phyloP scores from a whole-genome alignment of 2,329 filamentous ascomycete species.

The Penicillium sp. region DNA sequence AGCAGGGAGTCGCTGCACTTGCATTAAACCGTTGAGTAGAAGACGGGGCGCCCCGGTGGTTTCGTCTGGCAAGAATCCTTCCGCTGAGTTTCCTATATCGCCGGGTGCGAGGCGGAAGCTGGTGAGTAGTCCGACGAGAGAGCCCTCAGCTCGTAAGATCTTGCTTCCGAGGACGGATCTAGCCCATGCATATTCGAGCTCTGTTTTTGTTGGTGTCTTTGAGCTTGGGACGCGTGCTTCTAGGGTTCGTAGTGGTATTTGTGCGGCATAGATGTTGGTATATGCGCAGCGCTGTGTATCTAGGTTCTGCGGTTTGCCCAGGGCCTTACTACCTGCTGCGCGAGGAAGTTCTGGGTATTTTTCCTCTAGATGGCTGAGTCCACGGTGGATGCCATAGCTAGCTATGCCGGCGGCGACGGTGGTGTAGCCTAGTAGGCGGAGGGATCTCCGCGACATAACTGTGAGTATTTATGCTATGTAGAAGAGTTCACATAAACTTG shows the following conservation, averaged over 20 bases:
- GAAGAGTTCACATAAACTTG: not conserved
- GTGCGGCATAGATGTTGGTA: constrained; percentile 27
- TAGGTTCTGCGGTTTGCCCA: constrained; percentile 16
- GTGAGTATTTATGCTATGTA: not conserved
- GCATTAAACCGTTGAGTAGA: constrained; percentile 22
- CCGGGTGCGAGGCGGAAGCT: constrained; percentile 13
- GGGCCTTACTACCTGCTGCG: constrained; percentile 16
- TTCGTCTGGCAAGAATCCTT: constrained; percentile 11
- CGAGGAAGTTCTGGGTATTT: constrained; percentile 25
- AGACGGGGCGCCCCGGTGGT: constrained; percentile 1
- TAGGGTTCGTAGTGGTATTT: constrained; percentile 18
- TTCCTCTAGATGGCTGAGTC: constrained; percentile 23
- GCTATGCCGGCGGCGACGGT: constrained; percentile 11
- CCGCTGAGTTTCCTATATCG: constrained; percentile 15
- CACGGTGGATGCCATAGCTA: constrained; percentile 21
- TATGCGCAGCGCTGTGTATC: constrained; percentile 22
- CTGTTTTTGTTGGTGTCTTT: not conserved
- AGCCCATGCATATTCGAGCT: constrained; percentile 26
- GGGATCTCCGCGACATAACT: not conserved
- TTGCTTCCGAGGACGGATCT: constrained; percentile 16
- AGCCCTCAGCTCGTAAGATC: constrained; percentile 19
- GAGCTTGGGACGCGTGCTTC: constrained; percentile 3
- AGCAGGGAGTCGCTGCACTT: constrained; percentile 15
- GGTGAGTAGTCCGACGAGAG: constrained; percentile 16
- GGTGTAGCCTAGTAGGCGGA: constrained; percentile 13